Evolutionary conservation across 176 grass and related monocot genomes (phyloP).

Genomic region (Oryza nivara): DNA sequence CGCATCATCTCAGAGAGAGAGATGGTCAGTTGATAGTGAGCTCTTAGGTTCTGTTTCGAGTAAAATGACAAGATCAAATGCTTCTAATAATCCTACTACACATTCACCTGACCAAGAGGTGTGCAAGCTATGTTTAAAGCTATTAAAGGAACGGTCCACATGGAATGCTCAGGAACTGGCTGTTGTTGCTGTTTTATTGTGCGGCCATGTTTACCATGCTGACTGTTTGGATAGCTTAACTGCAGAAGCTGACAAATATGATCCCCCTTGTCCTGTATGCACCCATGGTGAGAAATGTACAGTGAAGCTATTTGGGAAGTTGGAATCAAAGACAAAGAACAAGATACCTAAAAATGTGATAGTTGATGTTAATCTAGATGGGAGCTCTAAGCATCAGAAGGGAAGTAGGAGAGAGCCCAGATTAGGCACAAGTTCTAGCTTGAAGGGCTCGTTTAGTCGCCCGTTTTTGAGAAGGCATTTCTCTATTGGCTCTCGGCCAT

Average conservation of each 20-base stretch:
- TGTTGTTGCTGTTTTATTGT: constrained; percentile 81
- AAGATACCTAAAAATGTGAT: constrained; percentile 53
- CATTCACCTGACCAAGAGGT: constrained; percentile 58
- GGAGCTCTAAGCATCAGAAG: constrained; percentile 45
- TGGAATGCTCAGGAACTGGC: constrained; percentile 69
- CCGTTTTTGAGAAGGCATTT: constrained; percentile 79
- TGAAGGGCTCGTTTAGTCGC: constrained; percentile 58
- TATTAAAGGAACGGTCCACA: constrained; percentile 62
- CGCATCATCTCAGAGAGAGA: constrained; percentile 74
- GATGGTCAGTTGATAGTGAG: constrained; percentile 83
- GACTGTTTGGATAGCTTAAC: constrained; percentile 93
- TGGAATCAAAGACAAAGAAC: constrained; percentile 59
- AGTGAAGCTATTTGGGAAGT: constrained; percentile 70
- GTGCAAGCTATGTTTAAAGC: constrained; percentile 76
- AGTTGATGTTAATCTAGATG: constrained; percentile 53
- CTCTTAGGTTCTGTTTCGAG: constrained; percentile 58
- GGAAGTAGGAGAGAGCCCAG: constrained; percentile 40
- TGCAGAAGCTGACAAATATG: constrained; percentile 73
- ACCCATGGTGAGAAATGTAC: constrained; percentile 75
- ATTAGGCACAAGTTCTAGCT: constrained; percentile 59
- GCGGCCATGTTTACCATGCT: constrained; percentile 84
- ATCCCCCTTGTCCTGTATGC: constrained; percentile 84
- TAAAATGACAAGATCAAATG: constrained; percentile 53
- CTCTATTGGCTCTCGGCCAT: constrained; percentile 61
- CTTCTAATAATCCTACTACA: constrained; percentile 46